These are phyloP conservation scores for Gaeumannomyces sp. DNA, from an alignment of 2,329 filamentous ascomycete species.

Conservation along the genomic window DNA sequence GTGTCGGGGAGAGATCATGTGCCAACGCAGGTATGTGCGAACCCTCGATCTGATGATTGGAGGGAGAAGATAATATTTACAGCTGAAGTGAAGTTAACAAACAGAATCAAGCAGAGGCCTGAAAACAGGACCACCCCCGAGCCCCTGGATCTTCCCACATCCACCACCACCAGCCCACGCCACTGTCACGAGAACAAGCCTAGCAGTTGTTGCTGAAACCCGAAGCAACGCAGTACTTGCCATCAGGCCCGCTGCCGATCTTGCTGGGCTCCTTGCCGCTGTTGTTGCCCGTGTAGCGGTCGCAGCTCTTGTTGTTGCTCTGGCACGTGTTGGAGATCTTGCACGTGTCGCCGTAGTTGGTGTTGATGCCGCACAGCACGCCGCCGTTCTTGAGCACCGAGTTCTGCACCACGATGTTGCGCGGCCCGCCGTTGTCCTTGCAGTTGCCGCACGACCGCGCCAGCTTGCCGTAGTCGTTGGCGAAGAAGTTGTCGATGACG, in stretches of 20 bases:
- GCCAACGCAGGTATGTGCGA: no score
- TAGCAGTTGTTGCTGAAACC: conserved; percentile 4
- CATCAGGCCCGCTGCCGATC: conserved; percentile 14
- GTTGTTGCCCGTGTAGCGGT: conserved; percentile 11
- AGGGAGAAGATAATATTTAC: no score
- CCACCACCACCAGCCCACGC: no score
- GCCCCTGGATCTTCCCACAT: no score
- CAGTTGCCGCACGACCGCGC: conserved; percentile 44
- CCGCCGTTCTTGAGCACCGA: conserved; percentile 31
- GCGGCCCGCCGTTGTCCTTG: conserved; percentile 27
- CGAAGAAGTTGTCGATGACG: conserved; percentile 33
- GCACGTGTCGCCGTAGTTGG: conserved; percentile 22
- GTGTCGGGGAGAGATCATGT: no score
- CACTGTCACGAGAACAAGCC: no score
- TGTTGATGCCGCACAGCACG: conserved; percentile 35
- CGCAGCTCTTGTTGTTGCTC: conserved; percentile 10
- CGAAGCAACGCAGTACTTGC: conserved; percentile 3
- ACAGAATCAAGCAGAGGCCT: no score
- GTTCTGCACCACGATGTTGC: conserved; percentile 37
- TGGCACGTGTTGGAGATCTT: conserved; percentile 11
- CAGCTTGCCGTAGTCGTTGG: conserved; percentile 41
- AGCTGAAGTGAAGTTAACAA: no score
- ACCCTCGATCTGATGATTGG: no score
- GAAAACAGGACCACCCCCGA: no score
- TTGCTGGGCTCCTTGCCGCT: conserved; percentile 24